Conservation (phyloP, 2,329 filamentous ascomycete genomes). For the Westerdykella aurantiaca region DNA sequence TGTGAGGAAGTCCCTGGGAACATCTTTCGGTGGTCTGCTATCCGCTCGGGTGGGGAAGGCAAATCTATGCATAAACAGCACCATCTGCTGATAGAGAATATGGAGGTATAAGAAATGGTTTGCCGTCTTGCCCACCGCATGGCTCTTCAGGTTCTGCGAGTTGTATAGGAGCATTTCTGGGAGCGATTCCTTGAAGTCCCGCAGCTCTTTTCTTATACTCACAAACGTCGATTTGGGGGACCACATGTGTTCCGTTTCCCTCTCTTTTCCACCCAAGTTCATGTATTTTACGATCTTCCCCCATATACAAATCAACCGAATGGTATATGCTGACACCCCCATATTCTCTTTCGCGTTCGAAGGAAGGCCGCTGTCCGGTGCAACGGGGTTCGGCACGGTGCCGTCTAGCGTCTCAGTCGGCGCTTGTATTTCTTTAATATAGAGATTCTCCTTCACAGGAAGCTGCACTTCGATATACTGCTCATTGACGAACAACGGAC, state of each 20-base stretch:
- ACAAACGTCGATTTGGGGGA: conserved; percentile 70
- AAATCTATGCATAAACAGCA: conserved; percentile 84
- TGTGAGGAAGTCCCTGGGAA: conserved; percentile 71
- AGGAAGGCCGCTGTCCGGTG: conserved; percentile 58
- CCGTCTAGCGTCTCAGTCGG: conserved; percentile 79
- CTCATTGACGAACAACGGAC: conserved; percentile 85
- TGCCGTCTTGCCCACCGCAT: conserved; percentile 76
- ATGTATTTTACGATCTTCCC: conserved; percentile 83
- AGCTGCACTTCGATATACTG: conserved; percentile 84
- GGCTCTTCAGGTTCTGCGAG: conserved; percentile 73
- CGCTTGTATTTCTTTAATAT: conserved; percentile 84
- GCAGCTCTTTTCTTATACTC: conserved; percentile 62
- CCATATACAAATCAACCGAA: conserved; percentile 81
- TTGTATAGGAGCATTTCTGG: conserved; percentile 70
- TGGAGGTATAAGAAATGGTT: conserved; percentile 93
- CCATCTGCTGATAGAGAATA: conserved; percentile 81
- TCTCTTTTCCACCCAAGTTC: conserved; percentile 80
- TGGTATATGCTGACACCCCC: conserved; percentile 88
- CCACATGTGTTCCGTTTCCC: conserved; percentile 75
- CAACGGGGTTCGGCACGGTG: conserved; percentile 56
- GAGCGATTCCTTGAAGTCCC: conserved; percentile 63
- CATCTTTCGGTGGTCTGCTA: conserved; percentile 59
- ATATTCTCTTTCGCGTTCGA: conserved; percentile 73
- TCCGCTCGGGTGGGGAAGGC: conserved; percentile 65
- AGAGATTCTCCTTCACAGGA: conserved; percentile 83